These are phyloP conservation scores for Lentithecium fluviatile DNA, from an alignment of 495 filamentous ascomycete species.

Conservation along the genomic window DNA sequence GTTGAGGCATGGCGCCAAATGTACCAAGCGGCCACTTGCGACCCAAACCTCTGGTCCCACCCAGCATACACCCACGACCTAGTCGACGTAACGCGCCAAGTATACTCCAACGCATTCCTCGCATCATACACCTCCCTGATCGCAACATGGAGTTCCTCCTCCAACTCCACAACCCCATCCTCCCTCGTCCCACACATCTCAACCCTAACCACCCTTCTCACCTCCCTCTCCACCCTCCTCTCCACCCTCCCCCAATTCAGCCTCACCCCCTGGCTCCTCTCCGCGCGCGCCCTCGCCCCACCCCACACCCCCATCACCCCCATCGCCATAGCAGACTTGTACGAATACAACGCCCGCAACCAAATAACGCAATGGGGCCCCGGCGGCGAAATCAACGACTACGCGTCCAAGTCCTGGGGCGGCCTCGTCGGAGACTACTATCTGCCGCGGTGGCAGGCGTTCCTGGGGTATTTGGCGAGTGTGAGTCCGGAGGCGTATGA, in stretches of 20 bases:
- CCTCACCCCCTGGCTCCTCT: conserved; percentile 47
- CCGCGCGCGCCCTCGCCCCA: conserved; percentile 46
- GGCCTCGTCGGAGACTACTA: conserved; percentile 54
- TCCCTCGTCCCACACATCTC: conserved; percentile 37
- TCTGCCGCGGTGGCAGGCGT: conserved; percentile 50
- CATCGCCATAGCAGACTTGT: conserved; percentile 39
- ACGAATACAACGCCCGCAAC: conserved; percentile 55
- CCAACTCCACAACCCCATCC: conserved; percentile 37
- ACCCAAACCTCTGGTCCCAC: conserved; percentile 48
- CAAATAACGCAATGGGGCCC: conserved; percentile 58
- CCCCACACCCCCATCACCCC: conserved; percentile 7
- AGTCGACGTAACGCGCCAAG: conserved; percentile 54
- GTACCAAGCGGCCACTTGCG: conserved; percentile 42
- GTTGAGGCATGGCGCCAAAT: conserved; percentile 48
- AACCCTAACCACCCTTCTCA: conserved; percentile 40
- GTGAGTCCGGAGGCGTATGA: conserved; percentile 6
- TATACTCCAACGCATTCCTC: conserved; percentile 51
- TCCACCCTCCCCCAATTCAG: conserved; percentile 49
- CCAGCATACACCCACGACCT: conserved; percentile 52
- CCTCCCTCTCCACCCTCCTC: conserved; percentile 49
- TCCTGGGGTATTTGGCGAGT: conserved; percentile 46
- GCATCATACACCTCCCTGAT: conserved; percentile 39
- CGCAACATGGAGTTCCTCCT: conserved; percentile 41
- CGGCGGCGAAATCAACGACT: conserved; percentile 51
- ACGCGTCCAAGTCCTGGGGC: conserved; percentile 53